Evolutionary conservation across 768 basidiomycete genomes (phyloP).

Genomic region (Mycena amicta): DNA sequence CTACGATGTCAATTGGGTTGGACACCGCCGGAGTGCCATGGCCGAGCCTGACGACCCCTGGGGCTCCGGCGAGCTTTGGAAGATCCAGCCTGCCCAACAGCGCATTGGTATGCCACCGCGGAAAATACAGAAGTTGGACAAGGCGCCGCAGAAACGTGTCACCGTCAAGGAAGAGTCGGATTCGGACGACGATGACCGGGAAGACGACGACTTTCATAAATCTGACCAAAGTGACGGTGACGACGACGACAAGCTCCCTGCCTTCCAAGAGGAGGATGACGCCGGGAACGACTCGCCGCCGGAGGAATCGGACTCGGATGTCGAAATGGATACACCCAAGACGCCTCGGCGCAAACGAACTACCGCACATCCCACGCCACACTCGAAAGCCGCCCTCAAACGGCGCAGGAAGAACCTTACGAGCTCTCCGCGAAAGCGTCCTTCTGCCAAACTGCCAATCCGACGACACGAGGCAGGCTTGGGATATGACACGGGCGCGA

Average conservation of each 20-base stretch:
- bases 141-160: conserved; percentile 15
- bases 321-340: conserved; percentile 38
- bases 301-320: conserved; percentile 31
- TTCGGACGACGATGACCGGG: conserved; percentile 23
- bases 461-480: conserved; percentile 10
- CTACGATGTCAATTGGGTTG: conserved; percentile 63
- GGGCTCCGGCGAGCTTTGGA: conserved; percentile 50
- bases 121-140: conserved; percentile 18
- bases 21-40: conserved; percentile 46
- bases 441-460: conserved; percentile 6
- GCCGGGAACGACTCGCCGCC: conserved; percentile 9
- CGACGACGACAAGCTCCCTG: no score
- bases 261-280: conserved; percentile 24
- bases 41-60: conserved; percentile 29
- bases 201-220: conserved; percentile 27
- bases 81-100: conserved; percentile 37
- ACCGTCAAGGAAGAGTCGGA: neutral
- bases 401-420: conserved; percentile 36
- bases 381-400: conserved; percentile 69
- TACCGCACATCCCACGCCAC: conserved; percentile 69
- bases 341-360: conserved; percentile 49
- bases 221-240: conserved; percentile 25
- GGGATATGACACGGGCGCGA: conserved; percentile 40
- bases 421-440: conserved; percentile 31
- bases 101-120: conserved; percentile 5